Percentiles rank a stretch among this genome's conserved stretches.
These are phyloP conservation scores for Anacardium occidentale DNA, from an alignment of 345 rosid species.

Conservation along the genomic window DNA sequence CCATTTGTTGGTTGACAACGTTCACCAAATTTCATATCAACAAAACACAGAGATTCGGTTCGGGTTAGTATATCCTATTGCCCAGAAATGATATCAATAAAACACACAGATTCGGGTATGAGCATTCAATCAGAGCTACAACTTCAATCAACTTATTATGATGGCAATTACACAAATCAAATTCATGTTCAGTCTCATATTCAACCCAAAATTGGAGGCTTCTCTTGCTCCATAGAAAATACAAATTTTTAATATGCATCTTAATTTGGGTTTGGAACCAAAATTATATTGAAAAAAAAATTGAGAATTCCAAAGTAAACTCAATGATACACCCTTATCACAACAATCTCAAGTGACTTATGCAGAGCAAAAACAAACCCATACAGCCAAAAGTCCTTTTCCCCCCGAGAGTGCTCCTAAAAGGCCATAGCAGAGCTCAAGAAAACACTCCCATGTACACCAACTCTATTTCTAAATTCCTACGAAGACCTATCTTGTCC, in stretches of 20 bases:
- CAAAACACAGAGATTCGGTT: no score
- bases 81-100: no score
- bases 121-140: neutral
- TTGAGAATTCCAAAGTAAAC: neutral
- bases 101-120: no score
- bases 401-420: neutral
- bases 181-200: neutral
- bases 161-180: neutral
- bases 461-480: conserved; percentile 13
- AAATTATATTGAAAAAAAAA: neutral
- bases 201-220: neutral
- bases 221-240: neutral
- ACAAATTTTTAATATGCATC: no score
- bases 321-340: conserved; percentile 22
- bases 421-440: neutral
- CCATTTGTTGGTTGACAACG: no score
- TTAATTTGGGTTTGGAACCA: neutral
- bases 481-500: conserved; percentile 15
- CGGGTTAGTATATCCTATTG: no score
- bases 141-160: neutral
- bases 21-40: no score
- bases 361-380: conserved; percentile 6
- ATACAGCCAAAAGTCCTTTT: neutral
- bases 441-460: conserved; percentile 18
- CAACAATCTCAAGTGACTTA: conserved; percentile 13